A percentile compares a stretch with the other conserved stretches of the same genome.
These are phyloP conservation scores for Cyclotella kingstonii DNA, from an alignment of 108 stramenopile species.

Conservation along the genomic window DNA sequence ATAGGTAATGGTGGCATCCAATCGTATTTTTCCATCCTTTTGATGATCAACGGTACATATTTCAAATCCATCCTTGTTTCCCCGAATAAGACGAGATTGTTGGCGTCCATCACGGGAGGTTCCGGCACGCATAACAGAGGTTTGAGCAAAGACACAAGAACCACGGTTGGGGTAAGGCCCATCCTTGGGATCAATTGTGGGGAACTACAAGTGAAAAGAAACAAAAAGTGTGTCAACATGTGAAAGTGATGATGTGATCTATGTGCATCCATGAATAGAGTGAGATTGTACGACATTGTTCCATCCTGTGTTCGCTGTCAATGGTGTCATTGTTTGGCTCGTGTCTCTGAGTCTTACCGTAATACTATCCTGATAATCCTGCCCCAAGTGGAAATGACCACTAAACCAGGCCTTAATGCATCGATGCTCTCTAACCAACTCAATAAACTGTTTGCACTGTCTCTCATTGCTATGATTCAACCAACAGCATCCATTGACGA, in stretches of 20 bases:
- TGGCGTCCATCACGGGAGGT: conserved; percentile 81
- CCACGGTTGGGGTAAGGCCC: conserved; percentile 76
- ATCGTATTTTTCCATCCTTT: conserved; percentile 58
- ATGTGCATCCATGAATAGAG: no score
- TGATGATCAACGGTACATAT: conserved; percentile 92
- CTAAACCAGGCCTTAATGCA: conserved; percentile 91
- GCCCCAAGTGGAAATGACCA: conserved; percentile 94
- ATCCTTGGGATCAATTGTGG: conserved; percentile 57
- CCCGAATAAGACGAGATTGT: conserved; percentile 86
- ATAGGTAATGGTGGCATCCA: conserved; percentile 64
- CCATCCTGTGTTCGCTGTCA: no score
- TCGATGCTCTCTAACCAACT: conserved; percentile 73
- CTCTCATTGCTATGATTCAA: conserved; percentile 73
- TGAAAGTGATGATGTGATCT: not conserved
- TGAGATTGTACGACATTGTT: no score
- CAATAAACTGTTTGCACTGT: conserved; percentile 70
- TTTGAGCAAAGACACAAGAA: conserved; percentile 81
- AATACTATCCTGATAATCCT: conserved; percentile 62
- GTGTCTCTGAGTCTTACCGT: conserved; percentile 38
- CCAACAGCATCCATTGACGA: conserved; percentile 89
- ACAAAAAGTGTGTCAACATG: not conserved
- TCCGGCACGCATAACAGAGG: conserved; percentile 80
- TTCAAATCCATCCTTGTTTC: conserved; percentile 78
- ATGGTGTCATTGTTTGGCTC: no score
- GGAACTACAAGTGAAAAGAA: conserved; percentile 36